Percentiles rank a stretch among this genome's conserved stretches.
phyloP scores from a whole-genome alignment of 148 eudicot genomes.

The Diospyros lotus region DNA sequence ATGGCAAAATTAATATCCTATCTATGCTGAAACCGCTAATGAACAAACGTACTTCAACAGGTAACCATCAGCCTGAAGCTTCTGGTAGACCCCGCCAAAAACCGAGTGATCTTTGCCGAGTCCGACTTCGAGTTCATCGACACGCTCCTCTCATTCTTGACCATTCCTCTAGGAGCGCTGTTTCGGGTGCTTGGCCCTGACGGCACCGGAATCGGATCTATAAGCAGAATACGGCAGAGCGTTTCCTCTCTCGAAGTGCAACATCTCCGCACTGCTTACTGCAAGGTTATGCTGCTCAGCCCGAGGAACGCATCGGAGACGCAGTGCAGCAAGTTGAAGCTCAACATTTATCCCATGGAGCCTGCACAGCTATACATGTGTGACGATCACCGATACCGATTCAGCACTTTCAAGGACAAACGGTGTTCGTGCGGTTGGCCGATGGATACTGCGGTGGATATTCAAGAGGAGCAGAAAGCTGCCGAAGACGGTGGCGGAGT shows the following conservation, averaged over 20 bases:
- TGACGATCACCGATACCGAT: background rate
- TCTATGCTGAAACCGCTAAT: too few species aligned
- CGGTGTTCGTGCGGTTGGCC: background rate
- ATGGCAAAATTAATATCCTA: too few species aligned
- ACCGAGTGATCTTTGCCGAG: constrained; percentile 9
- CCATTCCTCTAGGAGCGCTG: background rate
- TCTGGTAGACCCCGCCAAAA: background rate
- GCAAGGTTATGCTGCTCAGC: background rate
- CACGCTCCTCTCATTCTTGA: constrained; percentile 5
- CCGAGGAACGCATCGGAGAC: background rate
- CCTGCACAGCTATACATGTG: background rate
- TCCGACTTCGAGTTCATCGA: background rate
- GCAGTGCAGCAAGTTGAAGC: constrained; percentile 2
- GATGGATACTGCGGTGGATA: background rate
- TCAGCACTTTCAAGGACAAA: background rate
- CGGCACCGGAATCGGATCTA: background rate
- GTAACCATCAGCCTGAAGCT: constrained; percentile 1
- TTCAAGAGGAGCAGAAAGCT: background rate
- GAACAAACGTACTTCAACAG: background rate
- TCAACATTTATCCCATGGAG: background rate
- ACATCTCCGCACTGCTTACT: background rate
- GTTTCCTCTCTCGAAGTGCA: background rate
- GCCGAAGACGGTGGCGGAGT: background rate
- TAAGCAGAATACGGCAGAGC: background rate
- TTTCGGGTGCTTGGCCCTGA: background rate